These are phyloP conservation scores for Ophiocordyceps sinensis DNA, from an alignment of 2,329 filamentous ascomycete genomes.

Conservation along the genomic window DNA sequence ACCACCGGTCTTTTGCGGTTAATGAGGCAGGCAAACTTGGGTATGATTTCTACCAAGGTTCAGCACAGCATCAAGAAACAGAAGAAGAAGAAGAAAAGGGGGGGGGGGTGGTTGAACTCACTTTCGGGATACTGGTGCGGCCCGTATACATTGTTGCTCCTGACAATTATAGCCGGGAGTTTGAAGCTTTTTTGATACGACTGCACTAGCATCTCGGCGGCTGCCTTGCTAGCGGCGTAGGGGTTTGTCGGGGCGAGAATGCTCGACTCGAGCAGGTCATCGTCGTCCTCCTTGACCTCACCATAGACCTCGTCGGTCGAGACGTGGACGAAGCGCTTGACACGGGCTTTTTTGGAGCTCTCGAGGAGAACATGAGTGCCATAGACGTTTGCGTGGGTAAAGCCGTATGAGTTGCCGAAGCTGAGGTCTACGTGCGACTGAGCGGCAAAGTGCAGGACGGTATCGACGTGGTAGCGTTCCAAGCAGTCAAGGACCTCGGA, in stretches of 20 bases:
- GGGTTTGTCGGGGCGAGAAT: constrained; percentile 69
- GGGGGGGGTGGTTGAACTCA: constrained; percentile 25
- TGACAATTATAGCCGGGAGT: constrained; percentile 63
- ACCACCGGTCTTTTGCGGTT: constrained; percentile 52
- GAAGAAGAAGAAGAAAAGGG: too few relatives aligned
- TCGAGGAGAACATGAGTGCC: constrained; percentile 75
- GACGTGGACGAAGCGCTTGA: constrained; percentile 66
- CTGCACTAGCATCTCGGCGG: constrained; percentile 74
- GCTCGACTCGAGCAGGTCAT: constrained; percentile 58
- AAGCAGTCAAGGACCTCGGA: constrained; percentile 57
- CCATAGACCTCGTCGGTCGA: constrained; percentile 81
- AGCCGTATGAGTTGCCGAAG: constrained; percentile 70
- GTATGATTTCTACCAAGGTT: constrained; percentile 55
- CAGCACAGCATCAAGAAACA: constrained; percentile 3
- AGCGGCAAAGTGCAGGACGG: constrained; percentile 74
- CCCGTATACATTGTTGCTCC: constrained; percentile 76
- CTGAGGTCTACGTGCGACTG: constrained; percentile 73
- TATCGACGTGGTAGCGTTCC: constrained; percentile 59
- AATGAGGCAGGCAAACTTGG: constrained; percentile 64
- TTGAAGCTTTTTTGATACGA: constrained; percentile 78
- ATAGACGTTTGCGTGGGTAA: constrained; percentile 70
- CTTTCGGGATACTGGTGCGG: constrained; percentile 76
- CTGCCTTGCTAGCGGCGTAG: constrained; percentile 68
- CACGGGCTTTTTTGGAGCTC: constrained; percentile 54
- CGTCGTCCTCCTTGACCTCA: constrained; percentile 57